Conservation (phyloP, 441 rosid species). For the Erodium texanum region DNA sequence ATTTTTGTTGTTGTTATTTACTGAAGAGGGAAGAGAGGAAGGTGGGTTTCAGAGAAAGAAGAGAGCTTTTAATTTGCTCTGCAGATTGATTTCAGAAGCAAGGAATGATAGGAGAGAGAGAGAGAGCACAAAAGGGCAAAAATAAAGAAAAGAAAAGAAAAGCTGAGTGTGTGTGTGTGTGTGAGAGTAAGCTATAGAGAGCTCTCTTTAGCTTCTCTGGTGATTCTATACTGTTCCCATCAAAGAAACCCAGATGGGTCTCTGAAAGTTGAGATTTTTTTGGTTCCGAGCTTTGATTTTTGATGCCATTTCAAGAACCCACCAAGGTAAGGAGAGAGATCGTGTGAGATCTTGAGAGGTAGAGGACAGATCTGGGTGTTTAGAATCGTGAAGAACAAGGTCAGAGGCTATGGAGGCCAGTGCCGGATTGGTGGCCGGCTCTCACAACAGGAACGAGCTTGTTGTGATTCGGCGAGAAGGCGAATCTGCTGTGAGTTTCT, state of each 20-base stretch:
- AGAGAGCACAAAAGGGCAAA: background rate
- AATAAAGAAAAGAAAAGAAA: too few relatives aligned
- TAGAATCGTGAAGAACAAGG: background rate
- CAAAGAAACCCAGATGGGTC: too few relatives aligned
- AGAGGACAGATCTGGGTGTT: background rate
- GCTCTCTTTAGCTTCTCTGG: background rate
- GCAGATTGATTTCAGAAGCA: conserved; percentile 14
- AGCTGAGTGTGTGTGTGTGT: background rate
- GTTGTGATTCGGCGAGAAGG: conserved; percentile 31
- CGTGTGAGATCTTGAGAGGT: conserved; percentile 1
- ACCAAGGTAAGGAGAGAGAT: background rate
- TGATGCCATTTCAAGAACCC: background rate
- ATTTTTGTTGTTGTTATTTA: conserved; percentile 6
- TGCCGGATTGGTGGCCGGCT: conserved; percentile 37
- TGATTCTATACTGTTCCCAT: background rate
- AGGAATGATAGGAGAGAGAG: conserved; percentile 16
- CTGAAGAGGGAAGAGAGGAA: background rate
- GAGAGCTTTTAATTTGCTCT: background rate
- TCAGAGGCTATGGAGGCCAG: conserved; percentile 25
- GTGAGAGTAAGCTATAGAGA: background rate
- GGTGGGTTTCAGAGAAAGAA: background rate
- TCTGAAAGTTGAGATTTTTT: too few relatives aligned
- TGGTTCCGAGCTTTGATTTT: background rate
- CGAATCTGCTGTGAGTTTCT: conserved; percentile 27
- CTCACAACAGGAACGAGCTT: conserved; percentile 40